Base-by-base conservation (phyloP, 2,329 filamentous ascomycete genomes). In the Fusarium falciforme region DNA sequence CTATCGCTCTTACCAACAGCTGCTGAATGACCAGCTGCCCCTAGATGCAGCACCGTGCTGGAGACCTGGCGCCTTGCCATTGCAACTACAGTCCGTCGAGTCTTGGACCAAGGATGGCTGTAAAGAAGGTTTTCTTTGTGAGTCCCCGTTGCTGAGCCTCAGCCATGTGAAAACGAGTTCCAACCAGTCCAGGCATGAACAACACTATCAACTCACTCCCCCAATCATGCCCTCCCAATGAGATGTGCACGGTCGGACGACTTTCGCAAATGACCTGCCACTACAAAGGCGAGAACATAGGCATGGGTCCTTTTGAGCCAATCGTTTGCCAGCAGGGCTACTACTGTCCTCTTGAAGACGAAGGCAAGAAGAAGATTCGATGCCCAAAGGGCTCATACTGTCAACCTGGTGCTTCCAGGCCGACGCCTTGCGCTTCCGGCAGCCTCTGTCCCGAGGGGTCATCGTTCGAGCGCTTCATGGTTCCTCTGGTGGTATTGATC, bases 361-460 rank as follows among this genome's bases (percentile, higher is more conserved):
- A 75, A 25, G 85, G 85, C 11, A 83, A 79, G 47, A 74, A 85
- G 64, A 83, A 81, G 49, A 71, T 85, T 5, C 59, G 68, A 11
- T 90, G 88, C 61, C 87, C 87, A 0, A 68, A 80, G 10, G 87
- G 87, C 27, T 82, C 82, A 4, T 90, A 87, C 71, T 90, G 88
- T 68, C 87, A 87, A 33, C 83, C 84, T 0, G 88, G 88, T 7
- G 84, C 86, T 6, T 76, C 83, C 1, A 79, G 82, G 7, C 86
- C 88, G 2, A 86, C 84, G 4, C 85, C 85, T 12, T 90, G 88
- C 68, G 78, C 78, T 17, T 59, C 80, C 4, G 86, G 85, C 1
- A 87, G 87, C 35, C 71, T 77, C 5, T 90, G 88, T 66, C 85
- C 85, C 0, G 82, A 81, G 57, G 84, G 83, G 2, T 84, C 87